Evolutionary conservation across 306 rosid genomes (phyloP).

Genomic region (Ammopiptanthus mongolicus): DNA sequence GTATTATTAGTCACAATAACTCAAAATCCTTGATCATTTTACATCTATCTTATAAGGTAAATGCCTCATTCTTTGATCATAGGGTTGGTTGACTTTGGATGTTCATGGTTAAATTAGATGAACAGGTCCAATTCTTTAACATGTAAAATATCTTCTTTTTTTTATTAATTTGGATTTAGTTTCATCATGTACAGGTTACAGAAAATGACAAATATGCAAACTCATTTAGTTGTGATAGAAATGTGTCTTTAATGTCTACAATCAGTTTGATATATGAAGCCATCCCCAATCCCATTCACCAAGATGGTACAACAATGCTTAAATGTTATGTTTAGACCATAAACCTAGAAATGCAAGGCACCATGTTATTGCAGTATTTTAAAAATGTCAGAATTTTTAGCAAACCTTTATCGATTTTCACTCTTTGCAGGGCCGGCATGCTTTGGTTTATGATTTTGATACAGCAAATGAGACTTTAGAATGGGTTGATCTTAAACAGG

Average conservation of each 20-base stretch:
- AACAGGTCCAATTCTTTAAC: background rate
- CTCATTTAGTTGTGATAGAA: background rate
- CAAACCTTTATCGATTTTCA: background rate
- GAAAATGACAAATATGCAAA: background rate
- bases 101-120: background rate
- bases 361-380: background rate
- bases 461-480: slow-evolving; percentile 58
- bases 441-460: slow-evolving; percentile 55
- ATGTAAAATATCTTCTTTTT: background rate
- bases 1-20: slow-evolving; percentile 22
- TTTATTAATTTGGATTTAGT: too few species aligned
- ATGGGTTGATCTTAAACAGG: slow-evolving; percentile 73
- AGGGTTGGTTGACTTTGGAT: background rate
- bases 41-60: background rate
- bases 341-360: background rate
- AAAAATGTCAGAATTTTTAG: background rate
- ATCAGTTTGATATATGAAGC: background rate
- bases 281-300: background rate
- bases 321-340: background rate
- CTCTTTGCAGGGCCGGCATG: slow-evolving; percentile 54
- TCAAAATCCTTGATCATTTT: background rate
- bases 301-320: background rate
- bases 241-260: background rate
- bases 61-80: background rate
- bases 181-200: background rate